Conservation (phyloP, 2,329 filamentous ascomycete species). For the Ophiosphaerella herpotricha region DNA sequence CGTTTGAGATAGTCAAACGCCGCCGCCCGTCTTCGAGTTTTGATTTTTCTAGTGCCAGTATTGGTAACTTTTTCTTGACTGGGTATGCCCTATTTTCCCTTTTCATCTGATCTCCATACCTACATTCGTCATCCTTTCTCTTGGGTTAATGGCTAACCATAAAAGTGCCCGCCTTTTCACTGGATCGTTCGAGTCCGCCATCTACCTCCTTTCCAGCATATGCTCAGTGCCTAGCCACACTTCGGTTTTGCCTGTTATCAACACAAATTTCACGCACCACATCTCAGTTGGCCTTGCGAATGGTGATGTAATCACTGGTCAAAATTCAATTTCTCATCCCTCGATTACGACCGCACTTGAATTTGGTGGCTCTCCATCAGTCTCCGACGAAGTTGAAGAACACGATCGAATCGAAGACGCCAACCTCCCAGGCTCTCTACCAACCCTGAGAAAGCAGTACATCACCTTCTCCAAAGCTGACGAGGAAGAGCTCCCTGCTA, state of each 20-base stretch:
- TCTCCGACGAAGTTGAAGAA: conserved; percentile 52
- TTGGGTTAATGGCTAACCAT: conserved; percentile 10
- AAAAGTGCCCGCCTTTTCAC: conserved; percentile 82
- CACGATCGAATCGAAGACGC: conserved; percentile 77
- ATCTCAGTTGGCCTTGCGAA: conserved; percentile 82
- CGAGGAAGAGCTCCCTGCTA: conserved; percentile 74
- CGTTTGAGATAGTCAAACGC: conserved; percentile 56
- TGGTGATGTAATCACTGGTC: conserved; percentile 80
- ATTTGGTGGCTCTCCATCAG: conserved; percentile 16
- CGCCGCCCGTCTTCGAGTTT: conserved; percentile 53
- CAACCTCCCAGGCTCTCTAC: conserved; percentile 79
- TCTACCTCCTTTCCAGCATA: conserved; percentile 85
- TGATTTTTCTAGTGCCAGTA: conserved; percentile 56
- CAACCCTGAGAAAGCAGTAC: conserved; percentile 77
- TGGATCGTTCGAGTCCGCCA: conserved; percentile 88
- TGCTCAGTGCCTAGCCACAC: conserved; percentile 80
- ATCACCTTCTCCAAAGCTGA: conserved; percentile 78
- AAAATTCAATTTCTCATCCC: conserved; percentile 65
- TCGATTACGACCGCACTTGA: conserved; percentile 35
- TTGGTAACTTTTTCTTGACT: conserved; percentile 58
- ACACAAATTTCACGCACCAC: conserved; percentile 94
- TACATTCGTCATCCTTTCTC: conserved; percentile 44
- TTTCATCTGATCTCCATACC: not conserved
- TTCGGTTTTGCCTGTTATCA: conserved; percentile 84
- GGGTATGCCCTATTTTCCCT: conserved; percentile 43